These are phyloP conservation scores for Fragilaria radians DNA, from an alignment of 108 stramenopile genomes.

Conservation along the genomic window DNA sequence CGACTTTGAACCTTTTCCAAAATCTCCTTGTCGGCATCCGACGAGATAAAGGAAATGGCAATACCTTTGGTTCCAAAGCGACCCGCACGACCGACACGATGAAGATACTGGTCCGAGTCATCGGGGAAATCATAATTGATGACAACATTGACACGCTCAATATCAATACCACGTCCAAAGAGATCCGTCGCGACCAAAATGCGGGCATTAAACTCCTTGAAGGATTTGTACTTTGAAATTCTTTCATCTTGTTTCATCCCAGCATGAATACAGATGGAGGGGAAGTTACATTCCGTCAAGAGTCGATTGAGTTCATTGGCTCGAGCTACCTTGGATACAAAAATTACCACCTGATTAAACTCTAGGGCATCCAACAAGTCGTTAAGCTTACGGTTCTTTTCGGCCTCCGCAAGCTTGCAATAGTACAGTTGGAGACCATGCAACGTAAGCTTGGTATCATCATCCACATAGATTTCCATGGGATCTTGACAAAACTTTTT, in stretches of 20 bases:
- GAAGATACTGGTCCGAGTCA: slow-evolving; percentile 96
- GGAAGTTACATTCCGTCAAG: slow-evolving; percentile 99
- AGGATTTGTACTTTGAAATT: slow-evolving; percentile 93
- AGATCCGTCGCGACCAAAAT: slow-evolving; percentile 99
- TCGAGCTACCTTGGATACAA: slow-evolving; percentile 95
- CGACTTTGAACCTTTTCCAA: slow-evolving; percentile 93
- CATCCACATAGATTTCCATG: slow-evolving; percentile 99
- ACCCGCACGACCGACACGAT: slow-evolving; percentile 97
- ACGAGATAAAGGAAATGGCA: slow-evolving; percentile 96
- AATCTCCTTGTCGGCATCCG: slow-evolving; percentile 88
- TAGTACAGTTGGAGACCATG: slow-evolving; percentile 99
- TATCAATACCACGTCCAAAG: slow-evolving; percentile 99
- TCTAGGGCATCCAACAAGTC: slow-evolving; percentile 97
- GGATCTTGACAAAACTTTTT: slow-evolving; percentile 99
- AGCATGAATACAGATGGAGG: slow-evolving; percentile 96
- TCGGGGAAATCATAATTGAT: slow-evolving; percentile 99
- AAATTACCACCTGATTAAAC: slow-evolving; percentile 99
- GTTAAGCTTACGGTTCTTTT: slow-evolving; percentile 99
- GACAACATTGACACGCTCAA: slow-evolving; percentile 99
- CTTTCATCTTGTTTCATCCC: slow-evolving; percentile 96
- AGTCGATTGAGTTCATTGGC: slow-evolving; percentile 91
- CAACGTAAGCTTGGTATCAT: slow-evolving; percentile 98
- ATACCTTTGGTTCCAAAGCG: slow-evolving; percentile 99
- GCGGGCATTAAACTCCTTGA: slow-evolving; percentile 98
- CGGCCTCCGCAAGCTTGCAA: slow-evolving; percentile 92